Percentiles rank a stretch among this genome's conserved stretches.
These are phyloP conservation scores for Noccaea bulbosa DNA, from an alignment of 345 rosid genomes.

Conservation along the genomic window DNA sequence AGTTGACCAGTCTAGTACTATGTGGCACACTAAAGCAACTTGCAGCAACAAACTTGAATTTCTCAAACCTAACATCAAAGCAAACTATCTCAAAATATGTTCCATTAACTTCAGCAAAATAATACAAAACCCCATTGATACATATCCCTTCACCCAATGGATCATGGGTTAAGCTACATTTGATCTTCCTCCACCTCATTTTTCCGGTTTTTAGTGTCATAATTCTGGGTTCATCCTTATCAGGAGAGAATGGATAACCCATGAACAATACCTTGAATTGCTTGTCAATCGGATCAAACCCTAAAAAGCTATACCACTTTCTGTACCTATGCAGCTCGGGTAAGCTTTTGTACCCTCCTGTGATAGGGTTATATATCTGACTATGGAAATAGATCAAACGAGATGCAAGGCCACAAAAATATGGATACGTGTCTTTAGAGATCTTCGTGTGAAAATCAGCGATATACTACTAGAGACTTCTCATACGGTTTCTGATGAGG, in stretches of 20 bases:
- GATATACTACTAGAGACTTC: not conserved
- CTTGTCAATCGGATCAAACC: constrained; percentile 28
- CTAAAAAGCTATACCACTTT: not conserved
- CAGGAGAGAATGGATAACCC: not conserved
- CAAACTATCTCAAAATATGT: not conserved
- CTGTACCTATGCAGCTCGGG: not conserved
- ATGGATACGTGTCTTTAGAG: accelerated
- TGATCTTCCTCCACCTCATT: not conserved
- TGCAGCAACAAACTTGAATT: not conserved
- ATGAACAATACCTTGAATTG: not conserved
- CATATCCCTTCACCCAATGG: not conserved
- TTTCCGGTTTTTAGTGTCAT: not conserved
- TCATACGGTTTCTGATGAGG: not conserved
- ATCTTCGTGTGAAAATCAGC: not conserved
- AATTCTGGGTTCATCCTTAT: not conserved
- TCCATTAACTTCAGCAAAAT: not conserved
- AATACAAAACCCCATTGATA: constrained; percentile 4
- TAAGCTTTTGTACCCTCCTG: not conserved
- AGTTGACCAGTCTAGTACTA: not conserved
- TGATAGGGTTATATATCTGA: constrained; percentile 1
- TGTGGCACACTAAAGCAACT: not conserved
- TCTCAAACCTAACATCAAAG: not conserved
- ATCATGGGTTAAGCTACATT: not conserved
- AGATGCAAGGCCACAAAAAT: not conserved
- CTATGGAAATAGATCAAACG: not conserved